Evolutionary conservation across 2,329 filamentous ascomycete species (phyloP).

Genomic region (Botrytis cinerea): DNA sequence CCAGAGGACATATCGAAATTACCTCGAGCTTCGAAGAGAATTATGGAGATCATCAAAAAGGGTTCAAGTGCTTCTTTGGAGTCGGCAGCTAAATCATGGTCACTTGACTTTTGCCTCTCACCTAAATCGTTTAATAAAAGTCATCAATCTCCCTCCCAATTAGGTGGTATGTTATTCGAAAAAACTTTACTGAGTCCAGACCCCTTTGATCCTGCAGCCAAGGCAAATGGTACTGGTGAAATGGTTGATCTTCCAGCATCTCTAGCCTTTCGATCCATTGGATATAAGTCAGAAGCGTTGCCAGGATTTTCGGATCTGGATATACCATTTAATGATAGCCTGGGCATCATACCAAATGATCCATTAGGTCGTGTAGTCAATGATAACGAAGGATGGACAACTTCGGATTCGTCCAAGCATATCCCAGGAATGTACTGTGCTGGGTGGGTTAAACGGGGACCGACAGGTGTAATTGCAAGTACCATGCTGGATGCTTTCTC

Average conservation of each 20-base stretch:
- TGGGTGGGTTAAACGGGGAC: conserved; percentile 94
- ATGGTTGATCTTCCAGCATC: conserved; percentile 60
- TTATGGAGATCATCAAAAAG: conserved; percentile 80
- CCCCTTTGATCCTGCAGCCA: conserved; percentile 54
- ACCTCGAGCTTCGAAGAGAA: conserved; percentile 71
- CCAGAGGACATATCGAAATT: conserved; percentile 69
- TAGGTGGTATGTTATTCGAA: conserved; percentile 70
- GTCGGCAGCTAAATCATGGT: conserved; percentile 69
- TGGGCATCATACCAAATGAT: conserved; percentile 82
- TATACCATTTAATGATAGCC: conserved; percentile 73
- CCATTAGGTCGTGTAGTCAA: conserved; percentile 69
- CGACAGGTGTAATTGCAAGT: conserved; percentile 91
- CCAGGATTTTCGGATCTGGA: conserved; percentile 72
- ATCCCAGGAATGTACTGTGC: conserved; percentile 83
- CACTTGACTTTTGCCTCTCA: conserved; percentile 80
- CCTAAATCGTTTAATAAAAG: conserved; percentile 62
- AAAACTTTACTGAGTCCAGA: conserved; percentile 57
- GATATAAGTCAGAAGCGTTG: conserved; percentile 81
- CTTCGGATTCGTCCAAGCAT: conserved; percentile 26
- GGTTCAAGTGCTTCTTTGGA: conserved; percentile 57
- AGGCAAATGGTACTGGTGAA: conserved; percentile 52
- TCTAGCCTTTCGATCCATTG: conserved; percentile 88
- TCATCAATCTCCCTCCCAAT: conserved; percentile 48
- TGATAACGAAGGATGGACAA: conserved; percentile 26
- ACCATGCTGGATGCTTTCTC: conserved; percentile 95